Evolutionary conservation across 1,284 basidiomycete species (phyloP).

Genomic region (Leccinum cinnamomeum): DNA sequence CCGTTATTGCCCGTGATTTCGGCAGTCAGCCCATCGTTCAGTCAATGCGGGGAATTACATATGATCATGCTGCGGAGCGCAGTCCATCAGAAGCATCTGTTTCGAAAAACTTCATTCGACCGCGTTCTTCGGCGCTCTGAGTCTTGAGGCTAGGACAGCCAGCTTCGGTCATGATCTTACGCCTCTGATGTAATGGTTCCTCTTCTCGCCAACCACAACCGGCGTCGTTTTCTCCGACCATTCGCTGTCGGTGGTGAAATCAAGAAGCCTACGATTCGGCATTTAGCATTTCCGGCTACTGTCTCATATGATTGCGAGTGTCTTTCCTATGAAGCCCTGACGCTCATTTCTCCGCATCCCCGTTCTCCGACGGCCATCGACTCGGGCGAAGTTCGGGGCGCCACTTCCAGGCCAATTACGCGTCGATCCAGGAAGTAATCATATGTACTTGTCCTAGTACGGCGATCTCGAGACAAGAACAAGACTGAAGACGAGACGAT

Average conservation of each 20-base stretch:
- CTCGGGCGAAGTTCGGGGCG: background rate
- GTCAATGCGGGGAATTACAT: too few species aligned
- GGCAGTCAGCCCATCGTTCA: background rate
- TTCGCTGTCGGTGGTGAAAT: background rate
- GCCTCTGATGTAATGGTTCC: background rate
- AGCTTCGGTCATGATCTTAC: background rate
- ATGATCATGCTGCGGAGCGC: background rate
- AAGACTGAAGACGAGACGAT: background rate
- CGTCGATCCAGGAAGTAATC: constrained; percentile 2
- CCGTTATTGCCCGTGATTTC: background rate
- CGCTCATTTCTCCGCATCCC: background rate
- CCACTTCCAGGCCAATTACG: background rate
- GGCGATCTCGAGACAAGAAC: background rate
- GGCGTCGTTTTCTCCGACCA: constrained; percentile 12
- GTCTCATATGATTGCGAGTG: background rate
- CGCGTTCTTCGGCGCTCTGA: constrained; percentile 1
- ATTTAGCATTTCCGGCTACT: constrained; percentile 9
- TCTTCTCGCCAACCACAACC: constrained; percentile 4
- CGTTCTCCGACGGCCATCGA: background rate
- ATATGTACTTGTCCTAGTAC: background rate
- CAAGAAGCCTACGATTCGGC: constrained; percentile 13
- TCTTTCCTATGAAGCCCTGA: too few species aligned
- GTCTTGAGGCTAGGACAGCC: background rate
- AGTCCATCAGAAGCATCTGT: background rate
- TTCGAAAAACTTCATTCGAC: background rate